phyloP scores from a whole-genome alignment of 768 basidiomycete genomes.

The Leccinellum luteum region DNA sequence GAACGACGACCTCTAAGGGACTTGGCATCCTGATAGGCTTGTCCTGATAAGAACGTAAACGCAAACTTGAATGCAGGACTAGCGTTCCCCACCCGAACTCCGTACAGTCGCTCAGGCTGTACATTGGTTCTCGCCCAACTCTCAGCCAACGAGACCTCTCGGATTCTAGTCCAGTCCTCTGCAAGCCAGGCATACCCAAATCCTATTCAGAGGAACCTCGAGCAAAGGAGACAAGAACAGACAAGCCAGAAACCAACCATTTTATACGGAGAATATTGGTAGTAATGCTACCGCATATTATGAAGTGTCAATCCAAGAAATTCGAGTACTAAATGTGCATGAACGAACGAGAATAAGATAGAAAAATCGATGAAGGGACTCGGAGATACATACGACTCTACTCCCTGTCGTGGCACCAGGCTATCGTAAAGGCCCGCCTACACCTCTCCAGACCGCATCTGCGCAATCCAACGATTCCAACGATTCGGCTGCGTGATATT shows the following conservation, averaged over 20 bases:
- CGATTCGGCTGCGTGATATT: slow-evolving; percentile 58
- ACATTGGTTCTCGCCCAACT: no score
- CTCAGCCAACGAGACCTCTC: no score
- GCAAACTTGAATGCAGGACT: no score
- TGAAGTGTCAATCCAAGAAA: neutral
- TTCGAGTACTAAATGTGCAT: neutral
- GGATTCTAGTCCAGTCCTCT: no score
- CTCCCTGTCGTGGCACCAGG: neutral
- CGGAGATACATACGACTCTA: no score
- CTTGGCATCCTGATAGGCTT: no score
- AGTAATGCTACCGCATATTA: neutral
- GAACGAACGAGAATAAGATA: neutral
- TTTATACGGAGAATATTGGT: neutral
- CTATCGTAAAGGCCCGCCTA: slow-evolving; percentile 5
- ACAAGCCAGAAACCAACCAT: neutral
- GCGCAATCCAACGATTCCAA: slow-evolving; percentile 64
- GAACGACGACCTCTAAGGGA: no score
- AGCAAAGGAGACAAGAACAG: neutral
- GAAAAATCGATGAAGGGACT: neutral
- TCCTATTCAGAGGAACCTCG: neutral
- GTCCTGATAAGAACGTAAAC: no score
- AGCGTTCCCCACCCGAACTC: no score
- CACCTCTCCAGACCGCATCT: slow-evolving; percentile 42
- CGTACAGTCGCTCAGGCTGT: no score
- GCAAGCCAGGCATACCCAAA: neutral